These are phyloP conservation scores for Onygena corvina DNA, from an alignment of 2,329 filamentous ascomycete genomes.

Conservation along the genomic window DNA sequence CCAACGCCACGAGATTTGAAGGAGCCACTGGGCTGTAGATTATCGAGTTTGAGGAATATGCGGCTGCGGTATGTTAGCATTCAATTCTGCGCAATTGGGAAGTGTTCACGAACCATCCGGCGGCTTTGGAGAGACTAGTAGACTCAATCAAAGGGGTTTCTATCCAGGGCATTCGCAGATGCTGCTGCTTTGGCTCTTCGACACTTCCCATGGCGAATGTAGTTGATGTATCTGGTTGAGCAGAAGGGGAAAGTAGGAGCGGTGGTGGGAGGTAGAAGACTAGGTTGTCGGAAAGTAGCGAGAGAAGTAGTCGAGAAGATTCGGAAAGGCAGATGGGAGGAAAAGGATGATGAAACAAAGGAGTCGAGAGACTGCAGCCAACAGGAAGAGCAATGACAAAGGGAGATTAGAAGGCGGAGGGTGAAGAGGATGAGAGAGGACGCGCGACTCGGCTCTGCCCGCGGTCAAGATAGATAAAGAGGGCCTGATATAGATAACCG, in stretches of 20 bases:
- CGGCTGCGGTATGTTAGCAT: slow-evolving; percentile 42
- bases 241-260: slow-evolving; percentile 11
- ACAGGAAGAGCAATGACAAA: not conserved
- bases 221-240: slow-evolving; percentile 7
- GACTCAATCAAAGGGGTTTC: slow-evolving; percentile 61
- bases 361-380: no score
- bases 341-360: no score
- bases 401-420: not conserved
- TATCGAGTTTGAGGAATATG: slow-evolving; percentile 76
- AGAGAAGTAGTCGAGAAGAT: no score
- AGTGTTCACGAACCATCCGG: slow-evolving; percentile 52
- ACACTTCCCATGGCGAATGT: slow-evolving; percentile 28
- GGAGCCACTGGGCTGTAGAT: slow-evolving; percentile 69
- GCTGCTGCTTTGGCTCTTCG: slow-evolving; percentile 19
- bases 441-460: not conserved
- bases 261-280: not conserved
- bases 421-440: not conserved
- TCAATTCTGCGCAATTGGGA: not conserved
- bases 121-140: slow-evolving; percentile 52
- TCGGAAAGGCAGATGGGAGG: no score
- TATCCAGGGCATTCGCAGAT: slow-evolving; percentile 47
- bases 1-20: slow-evolving; percentile 77
- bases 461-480: not conserved
- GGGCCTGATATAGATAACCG: not conserved
- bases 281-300: no score